Evolutionary conservation across 441 rosid species (phyloP).

Genomic region (Adansonia madagascariensis): DNA sequence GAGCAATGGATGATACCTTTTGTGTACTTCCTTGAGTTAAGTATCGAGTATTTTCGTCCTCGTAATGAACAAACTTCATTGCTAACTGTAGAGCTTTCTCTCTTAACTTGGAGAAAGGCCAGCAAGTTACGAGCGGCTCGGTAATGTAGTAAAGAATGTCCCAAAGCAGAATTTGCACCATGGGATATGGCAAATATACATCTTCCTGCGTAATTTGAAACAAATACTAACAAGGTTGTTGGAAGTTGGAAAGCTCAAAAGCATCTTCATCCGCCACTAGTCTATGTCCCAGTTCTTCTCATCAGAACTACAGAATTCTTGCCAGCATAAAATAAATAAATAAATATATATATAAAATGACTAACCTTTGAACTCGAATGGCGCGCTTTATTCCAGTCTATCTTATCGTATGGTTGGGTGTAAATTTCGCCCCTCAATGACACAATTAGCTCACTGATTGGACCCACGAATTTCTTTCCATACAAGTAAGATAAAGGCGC

Average conservation of each 20-base stretch:
- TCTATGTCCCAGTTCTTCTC: background rate
- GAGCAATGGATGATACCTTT: constrained; percentile 40
- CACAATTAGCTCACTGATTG: constrained; percentile 44
- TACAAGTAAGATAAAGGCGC: constrained; percentile 61
- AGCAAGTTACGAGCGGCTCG: constrained; percentile 50
- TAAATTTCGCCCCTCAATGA: constrained; percentile 53
- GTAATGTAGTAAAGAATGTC: constrained; percentile 45
- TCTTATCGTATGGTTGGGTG: constrained; percentile 42
- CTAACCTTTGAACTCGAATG: constrained; percentile 47
- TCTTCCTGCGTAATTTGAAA: constrained; percentile 48
- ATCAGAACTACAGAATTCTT: background rate
- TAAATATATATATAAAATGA: background rate
- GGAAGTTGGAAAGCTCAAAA: background rate
- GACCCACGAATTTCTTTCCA: constrained; percentile 58
- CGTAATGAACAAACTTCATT: constrained; percentile 57
- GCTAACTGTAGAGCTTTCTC: constrained; percentile 52
- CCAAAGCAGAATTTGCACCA: constrained; percentile 57
- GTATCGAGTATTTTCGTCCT: constrained; percentile 56
- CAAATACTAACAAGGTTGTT: background rate
- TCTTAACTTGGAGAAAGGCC: constrained; percentile 57
- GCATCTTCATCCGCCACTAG: background rate
- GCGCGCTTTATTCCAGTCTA: constrained; percentile 54
- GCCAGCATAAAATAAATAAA: background rate
- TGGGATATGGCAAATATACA: constrained; percentile 51
- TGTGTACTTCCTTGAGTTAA: constrained; percentile 56